A percentile compares a stretch with the other conserved stretches of the same genome.
Evolutionary conservation across 1,284 basidiomycete species (phyloP).

Genomic region (Sparassis latifolia): DNA sequence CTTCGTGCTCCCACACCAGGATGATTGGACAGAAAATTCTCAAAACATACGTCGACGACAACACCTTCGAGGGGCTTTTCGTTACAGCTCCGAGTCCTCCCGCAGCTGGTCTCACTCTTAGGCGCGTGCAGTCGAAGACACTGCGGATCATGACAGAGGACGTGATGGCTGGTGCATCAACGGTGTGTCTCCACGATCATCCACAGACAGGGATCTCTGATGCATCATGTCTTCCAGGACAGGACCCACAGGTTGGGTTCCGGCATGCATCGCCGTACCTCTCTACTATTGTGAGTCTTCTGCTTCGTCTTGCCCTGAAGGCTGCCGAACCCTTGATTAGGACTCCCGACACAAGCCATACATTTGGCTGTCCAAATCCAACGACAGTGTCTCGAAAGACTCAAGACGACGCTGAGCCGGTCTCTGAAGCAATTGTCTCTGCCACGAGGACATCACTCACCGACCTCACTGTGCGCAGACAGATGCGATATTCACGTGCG

Average conservation of each 20-base stretch:
- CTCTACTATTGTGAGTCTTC: slow-evolving; percentile 7
- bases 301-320: background rate
- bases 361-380: slow-evolving; percentile 23
- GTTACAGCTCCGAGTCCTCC: slow-evolving; percentile 2
- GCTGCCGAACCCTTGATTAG: slow-evolving; percentile 7
- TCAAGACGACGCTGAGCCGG: background rate
- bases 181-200: slow-evolving; percentile 3
- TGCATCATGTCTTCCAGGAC: slow-evolving; percentile 4
- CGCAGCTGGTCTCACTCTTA: slow-evolving; percentile 9
- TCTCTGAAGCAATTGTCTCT: background rate
- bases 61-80: slow-evolving; percentile 1
- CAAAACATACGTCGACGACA: slow-evolving; percentile 7
- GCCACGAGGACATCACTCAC: background rate
- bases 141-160: slow-evolving; percentile 14
- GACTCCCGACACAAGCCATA: slow-evolving; percentile 19
- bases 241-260: slow-evolving; percentile 2
- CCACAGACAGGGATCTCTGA: background rate
- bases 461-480: slow-evolving; percentile 4
- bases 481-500: slow-evolving; percentile 32
- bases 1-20: background rate
- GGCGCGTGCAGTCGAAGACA: slow-evolving; percentile 13
- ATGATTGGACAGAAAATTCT: slow-evolving; percentile 16
- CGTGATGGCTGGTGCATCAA: slow-evolving; percentile 1
- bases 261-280: slow-evolving; percentile 6
- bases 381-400: slow-evolving; percentile 12